phyloP scores from a whole-genome alignment of 2,329 filamentous ascomycete species.

The Phaeoacremonium minimum region DNA sequence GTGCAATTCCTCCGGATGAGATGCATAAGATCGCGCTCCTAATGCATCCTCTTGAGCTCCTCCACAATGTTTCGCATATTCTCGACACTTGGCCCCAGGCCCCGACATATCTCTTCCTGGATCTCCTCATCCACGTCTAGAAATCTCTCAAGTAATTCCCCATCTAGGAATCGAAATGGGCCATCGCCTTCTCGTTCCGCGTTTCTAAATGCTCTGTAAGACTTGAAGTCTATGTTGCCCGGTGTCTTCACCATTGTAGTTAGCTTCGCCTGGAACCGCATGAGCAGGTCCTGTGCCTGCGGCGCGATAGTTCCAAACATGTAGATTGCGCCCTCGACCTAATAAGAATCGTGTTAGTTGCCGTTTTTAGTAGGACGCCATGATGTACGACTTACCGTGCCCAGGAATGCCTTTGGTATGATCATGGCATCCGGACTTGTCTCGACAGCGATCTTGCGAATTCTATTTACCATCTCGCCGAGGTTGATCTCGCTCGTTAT shows the following conservation, averaged over 20 bases:
- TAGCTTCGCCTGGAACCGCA: conserved; percentile 73
- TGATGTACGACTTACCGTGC: conserved; percentile 70
- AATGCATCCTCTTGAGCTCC: conserved; percentile 60
- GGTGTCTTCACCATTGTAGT: conserved; percentile 62
- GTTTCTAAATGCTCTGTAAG: conserved; percentile 79
- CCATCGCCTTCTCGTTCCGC: conserved; percentile 65
- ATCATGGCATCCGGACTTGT: conserved; percentile 63
- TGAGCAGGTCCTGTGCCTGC: conserved; percentile 70
- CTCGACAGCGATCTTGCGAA: conserved; percentile 68
- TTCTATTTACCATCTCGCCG: conserved; percentile 90
- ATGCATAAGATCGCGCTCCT: no score
- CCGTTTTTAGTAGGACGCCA: neutral
- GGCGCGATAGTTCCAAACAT: conserved; percentile 78
- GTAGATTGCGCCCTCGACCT: conserved; percentile 90
- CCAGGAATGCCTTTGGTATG: conserved; percentile 79
- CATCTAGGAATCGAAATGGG: conserved; percentile 86
- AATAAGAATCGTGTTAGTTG: conserved; percentile 4
- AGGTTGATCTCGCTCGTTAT: conserved; percentile 78
- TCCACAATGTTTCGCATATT: conserved; percentile 59
- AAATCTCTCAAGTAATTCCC: conserved; percentile 84
- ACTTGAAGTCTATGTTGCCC: conserved; percentile 71
- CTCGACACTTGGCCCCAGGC: conserved; percentile 56
- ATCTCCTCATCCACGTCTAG: conserved; percentile 61
- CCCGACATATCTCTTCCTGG: conserved; percentile 50
- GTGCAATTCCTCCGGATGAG: no score